phyloP scores from a whole-genome alignment of 1,284 basidiomycete species.

The Amylostereum chailletii region DNA sequence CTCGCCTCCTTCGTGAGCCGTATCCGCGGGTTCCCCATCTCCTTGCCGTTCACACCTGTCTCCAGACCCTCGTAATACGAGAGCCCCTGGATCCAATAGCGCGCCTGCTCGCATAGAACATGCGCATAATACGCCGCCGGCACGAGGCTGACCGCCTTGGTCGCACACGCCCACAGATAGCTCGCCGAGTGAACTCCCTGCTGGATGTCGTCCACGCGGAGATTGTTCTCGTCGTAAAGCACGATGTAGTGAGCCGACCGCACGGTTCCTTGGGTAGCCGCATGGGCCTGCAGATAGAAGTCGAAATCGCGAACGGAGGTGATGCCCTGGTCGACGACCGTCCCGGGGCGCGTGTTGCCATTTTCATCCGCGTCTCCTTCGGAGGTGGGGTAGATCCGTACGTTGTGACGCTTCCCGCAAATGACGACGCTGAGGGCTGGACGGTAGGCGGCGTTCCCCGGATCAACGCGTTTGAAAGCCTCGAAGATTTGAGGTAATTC shows the following conservation, averaged over 20 bases:
- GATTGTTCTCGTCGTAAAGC: constrained; percentile 60
- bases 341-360: constrained; percentile 68
- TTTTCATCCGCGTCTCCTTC: constrained; percentile 40
- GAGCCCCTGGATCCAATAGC: constrained; percentile 63
- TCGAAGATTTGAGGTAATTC: constrained; percentile 50
- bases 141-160: constrained; percentile 67
- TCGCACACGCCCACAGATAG: constrained; percentile 68
- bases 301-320: constrained; percentile 68
- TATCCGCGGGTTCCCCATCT: constrained; percentile 15
- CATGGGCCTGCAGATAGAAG: constrained; percentile 72
- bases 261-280: constrained; percentile 56
- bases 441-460: constrained; percentile 35
- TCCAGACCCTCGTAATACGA: constrained; percentile 19
- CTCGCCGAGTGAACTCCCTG: constrained; percentile 54
- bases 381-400: constrained; percentile 52
- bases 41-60: background rate
- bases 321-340: constrained; percentile 66
- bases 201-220: constrained; percentile 60
- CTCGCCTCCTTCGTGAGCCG: constrained; percentile 31
- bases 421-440: constrained; percentile 65
- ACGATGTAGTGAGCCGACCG: constrained; percentile 68
- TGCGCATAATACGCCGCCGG: constrained; percentile 74
- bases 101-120: constrained; percentile 65
- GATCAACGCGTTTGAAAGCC: constrained; percentile 48
- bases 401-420: constrained; percentile 75